Conservation (phyloP, 495 filamentous ascomycete species). For the Emericellopsis terricola region DNA sequence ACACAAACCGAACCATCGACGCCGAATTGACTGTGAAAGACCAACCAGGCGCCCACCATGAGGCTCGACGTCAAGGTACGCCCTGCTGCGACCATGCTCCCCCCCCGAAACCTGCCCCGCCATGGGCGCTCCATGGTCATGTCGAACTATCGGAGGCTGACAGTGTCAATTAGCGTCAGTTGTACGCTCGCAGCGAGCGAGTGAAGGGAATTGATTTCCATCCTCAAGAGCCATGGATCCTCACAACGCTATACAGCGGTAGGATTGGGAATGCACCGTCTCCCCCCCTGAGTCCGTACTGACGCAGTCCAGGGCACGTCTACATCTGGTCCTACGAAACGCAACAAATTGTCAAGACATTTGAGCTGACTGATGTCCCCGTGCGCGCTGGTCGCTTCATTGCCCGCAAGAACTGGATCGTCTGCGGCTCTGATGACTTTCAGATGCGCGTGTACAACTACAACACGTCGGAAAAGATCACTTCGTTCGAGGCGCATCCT, state of each 20-base stretch:
- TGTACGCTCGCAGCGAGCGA: constrained; percentile 71
- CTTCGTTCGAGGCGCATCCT: constrained; percentile 93
- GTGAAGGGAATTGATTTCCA: constrained; percentile 98
- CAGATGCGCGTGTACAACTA: constrained; percentile 91
- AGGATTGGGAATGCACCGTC: constrained; percentile 5
- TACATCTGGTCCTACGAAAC: constrained; percentile 99
- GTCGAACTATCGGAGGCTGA: background rate
- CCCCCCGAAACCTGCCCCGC: background rate
- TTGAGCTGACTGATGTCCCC: constrained; percentile 97
- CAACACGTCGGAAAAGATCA: constrained; percentile 98
- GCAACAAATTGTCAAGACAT: constrained; percentile 94
- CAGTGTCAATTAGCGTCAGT: no score
- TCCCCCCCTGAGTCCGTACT: background rate
- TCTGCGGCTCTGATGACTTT: constrained; percentile 96
- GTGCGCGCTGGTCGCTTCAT: constrained; percentile 94
- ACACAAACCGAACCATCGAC: no score
- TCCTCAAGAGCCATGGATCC: constrained; percentile 90
- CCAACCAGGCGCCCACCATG: no score
- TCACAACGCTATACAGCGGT: constrained; percentile 94
- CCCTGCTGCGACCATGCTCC: background rate
- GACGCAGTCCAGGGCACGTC: constrained; percentile 56
- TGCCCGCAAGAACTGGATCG: constrained; percentile 98
- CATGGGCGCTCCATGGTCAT: background rate
- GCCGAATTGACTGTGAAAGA: no score
- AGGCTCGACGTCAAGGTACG: background rate